Evolutionary conservation across 225 moss, liverwort and hornwort genomes (phyloP).

Genomic region (Sphagnum tenellum): DNA sequence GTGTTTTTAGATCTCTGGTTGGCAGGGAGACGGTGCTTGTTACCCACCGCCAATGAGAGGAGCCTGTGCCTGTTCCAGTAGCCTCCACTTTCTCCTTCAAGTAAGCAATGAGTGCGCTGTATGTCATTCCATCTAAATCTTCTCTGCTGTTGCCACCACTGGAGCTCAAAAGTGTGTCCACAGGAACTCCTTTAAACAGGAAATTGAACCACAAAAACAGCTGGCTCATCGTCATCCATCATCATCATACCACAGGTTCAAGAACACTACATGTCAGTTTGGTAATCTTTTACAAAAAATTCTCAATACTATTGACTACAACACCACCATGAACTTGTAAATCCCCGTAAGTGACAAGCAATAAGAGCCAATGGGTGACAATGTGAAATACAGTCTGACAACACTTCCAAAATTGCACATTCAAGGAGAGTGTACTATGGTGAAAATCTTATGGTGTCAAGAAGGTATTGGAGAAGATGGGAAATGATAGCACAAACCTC

Average conservation of each 20-base stretch:
- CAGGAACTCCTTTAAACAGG: conserved; percentile 59
- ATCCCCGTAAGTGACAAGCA: too few relatives aligned
- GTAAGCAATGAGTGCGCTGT: conserved; percentile 44
- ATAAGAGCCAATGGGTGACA: too few relatives aligned
- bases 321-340: too few relatives aligned
- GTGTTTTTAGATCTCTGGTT: too few relatives aligned
- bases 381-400: too few relatives aligned
- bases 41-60: conserved; percentile 46
- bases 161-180: conserved; percentile 6
- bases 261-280: too few relatives aligned
- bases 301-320: too few relatives aligned
- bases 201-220: conserved; percentile 65
- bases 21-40: background rate
- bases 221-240: conserved; percentile 8
- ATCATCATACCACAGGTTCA: too few relatives aligned
- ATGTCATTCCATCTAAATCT: conserved; percentile 35
- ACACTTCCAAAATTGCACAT: background rate
- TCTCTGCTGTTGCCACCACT: conserved; percentile 14
- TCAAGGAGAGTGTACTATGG: too few relatives aligned
- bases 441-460: too few relatives aligned
- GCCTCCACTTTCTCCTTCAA: conserved; percentile 63
- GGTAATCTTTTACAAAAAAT: too few relatives aligned
- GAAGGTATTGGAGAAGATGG: too few relatives aligned
- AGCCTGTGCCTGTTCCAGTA: conserved; percentile 43
- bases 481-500: conserved; percentile 23